Evolutionary conservation across 2,329 filamentous ascomycete genomes (phyloP).

Genomic region (Zelopaecilomyces penicillatus): DNA sequence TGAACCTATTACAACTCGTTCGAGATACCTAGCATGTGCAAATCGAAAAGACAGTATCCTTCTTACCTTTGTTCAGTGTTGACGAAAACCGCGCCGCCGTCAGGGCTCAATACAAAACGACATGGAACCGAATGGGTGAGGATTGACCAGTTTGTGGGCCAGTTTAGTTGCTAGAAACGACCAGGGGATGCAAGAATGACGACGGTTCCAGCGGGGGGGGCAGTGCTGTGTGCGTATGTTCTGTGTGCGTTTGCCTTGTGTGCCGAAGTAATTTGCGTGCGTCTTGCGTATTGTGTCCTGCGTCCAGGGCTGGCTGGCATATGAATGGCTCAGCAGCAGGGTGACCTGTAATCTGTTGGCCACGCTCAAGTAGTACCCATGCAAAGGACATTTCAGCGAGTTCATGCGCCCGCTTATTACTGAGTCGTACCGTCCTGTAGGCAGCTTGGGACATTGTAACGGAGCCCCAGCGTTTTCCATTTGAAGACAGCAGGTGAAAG

Average conservation of each 20-base stretch:
- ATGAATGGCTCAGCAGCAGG: no score
- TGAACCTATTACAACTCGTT: slow-evolving; percentile 8
- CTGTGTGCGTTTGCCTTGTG: background rate
- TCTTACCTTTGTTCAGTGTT: slow-evolving; percentile 2
- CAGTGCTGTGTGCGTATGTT: slow-evolving; percentile 5
- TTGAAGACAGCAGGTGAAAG: no score
- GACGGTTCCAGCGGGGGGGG: slow-evolving; percentile 6
- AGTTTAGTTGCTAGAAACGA: slow-evolving; percentile 1
- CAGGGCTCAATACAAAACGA: slow-evolving; percentile 5
- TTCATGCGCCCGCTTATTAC: no score
- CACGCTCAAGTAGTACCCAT: no score
- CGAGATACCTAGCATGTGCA: slow-evolving; percentile 7
- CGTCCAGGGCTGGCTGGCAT: no score
- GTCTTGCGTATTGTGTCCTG: no score
- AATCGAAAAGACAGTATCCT: slow-evolving; percentile 2
- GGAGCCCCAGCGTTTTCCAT: no score
- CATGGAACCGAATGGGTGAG: slow-evolving; percentile 5
- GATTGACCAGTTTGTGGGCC: slow-evolving; percentile 8
- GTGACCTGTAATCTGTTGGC: no score
- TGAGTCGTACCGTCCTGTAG: no score
- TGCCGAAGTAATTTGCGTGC: no score
- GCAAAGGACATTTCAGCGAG: no score
- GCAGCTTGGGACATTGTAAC: no score
- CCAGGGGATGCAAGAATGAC: slow-evolving; percentile 5
- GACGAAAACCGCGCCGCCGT: background rate